Base-by-base conservation (phyloP, 2,329 filamentous ascomycete species). In the Exutisphaerella laricina region DNA sequence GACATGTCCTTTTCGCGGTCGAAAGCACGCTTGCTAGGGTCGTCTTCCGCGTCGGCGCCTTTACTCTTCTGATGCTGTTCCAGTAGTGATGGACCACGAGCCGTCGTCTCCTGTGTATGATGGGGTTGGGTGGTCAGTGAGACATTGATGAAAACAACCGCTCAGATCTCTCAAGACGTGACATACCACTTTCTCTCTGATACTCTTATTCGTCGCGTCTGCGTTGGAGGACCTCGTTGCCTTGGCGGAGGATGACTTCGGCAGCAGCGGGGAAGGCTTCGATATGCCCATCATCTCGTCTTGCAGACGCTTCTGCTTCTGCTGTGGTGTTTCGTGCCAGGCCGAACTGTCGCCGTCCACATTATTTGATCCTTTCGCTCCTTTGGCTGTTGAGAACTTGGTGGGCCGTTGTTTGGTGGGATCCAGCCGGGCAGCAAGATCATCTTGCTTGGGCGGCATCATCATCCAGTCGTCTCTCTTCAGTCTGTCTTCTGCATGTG, bases 1-100 rank as follows among this genome's bases (percentile, higher is more conserved):
- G 79, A 84, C 79, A 97, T 95, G 64, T 97, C 92, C 70, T 96
- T 97, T 64, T 96, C 87, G 50, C 81, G 77, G 67, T 96, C 88
- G 66, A 97, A 97, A 0, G 79, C 84, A 48, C 90, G 75, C 66
- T 85, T 84, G 64, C 88, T 95, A 1, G 92, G 90, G 61, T 97
- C 89, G 66, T 96, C 90, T 36, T 72, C 70, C 25, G 87, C 79
- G 49, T 82, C 79, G 13, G 75, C 70, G 5, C 61, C 67, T 26
- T 64, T 66, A 16, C 62, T 65, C 49, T 67, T 68, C 46, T 66
- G 62, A 39, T 74, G 71, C 50, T 70, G 64, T 43, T 72, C 68
- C 35, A 71, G 66, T 16, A 75, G 49, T 22, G 69, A 72, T 49
- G 67, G 66, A 7, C 68, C 68, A 16, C 58, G 50, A 32, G 45